These are phyloP conservation scores for Coniella lustricola DNA, from an alignment of 2,329 filamentous ascomycete species.

Conservation along the genomic window DNA sequence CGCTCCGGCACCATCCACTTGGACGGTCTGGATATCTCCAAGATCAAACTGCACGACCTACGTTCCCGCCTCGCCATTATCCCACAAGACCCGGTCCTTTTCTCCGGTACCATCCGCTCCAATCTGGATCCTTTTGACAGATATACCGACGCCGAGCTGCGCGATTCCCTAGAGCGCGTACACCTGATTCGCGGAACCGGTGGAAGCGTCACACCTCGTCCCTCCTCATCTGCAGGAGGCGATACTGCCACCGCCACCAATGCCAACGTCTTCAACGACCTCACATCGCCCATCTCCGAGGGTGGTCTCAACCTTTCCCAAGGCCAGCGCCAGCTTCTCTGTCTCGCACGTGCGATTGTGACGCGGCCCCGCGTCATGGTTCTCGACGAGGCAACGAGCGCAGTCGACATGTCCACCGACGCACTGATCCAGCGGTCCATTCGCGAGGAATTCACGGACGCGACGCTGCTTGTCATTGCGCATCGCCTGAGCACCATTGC, in stretches of 20 bases:
- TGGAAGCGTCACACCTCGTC: slow-evolving; percentile 30
- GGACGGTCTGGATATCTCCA: slow-evolving; percentile 68
- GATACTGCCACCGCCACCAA: slow-evolving; percentile 40
- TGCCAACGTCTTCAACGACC: slow-evolving; percentile 57
- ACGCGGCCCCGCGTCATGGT: slow-evolving; percentile 70
- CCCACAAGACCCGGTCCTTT: slow-evolving; percentile 72
- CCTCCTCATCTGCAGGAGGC: slow-evolving; percentile 30
- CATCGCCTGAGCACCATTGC: slow-evolving; percentile 70
- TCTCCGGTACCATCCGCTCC: slow-evolving; percentile 68
- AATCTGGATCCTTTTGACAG: slow-evolving; percentile 74
- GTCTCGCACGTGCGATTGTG: slow-evolving; percentile 66
- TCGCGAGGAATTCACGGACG: slow-evolving; percentile 61
- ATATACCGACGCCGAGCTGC: slow-evolving; percentile 61
- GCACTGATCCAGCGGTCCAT: slow-evolving; percentile 66
- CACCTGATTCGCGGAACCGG: slow-evolving; percentile 45
- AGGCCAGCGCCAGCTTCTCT: slow-evolving; percentile 69
- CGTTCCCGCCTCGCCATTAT: slow-evolving; percentile 74
- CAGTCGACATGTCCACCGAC: slow-evolving; percentile 73
- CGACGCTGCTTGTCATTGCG: slow-evolving; percentile 67
- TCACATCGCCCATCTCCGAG: slow-evolving; percentile 59
- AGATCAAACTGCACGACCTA: slow-evolving; percentile 61
- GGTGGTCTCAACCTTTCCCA: slow-evolving; percentile 69
- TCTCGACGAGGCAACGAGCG: slow-evolving; percentile 71
- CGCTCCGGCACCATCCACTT: slow-evolving; percentile 59
- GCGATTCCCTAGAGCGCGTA: slow-evolving; percentile 62